Conservation (phyloP, 371 early-diverging fungal genomes). For the Entomophthora muscae region DNA sequence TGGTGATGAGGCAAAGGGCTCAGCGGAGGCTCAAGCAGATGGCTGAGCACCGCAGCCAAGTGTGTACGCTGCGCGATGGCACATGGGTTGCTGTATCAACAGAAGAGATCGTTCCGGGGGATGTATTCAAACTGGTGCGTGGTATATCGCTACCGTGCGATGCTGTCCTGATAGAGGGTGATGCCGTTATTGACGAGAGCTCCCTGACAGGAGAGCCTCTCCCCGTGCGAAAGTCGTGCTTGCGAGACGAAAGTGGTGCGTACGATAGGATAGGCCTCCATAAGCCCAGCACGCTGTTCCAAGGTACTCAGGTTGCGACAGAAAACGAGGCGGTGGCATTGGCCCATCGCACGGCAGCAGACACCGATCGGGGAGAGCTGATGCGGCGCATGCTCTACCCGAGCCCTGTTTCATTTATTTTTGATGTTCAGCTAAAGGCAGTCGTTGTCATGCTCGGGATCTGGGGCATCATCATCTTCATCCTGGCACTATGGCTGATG, state of each 20-base stretch:
- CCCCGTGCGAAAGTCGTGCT: slow-evolving; percentile 39
- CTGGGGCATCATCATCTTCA: slow-evolving; percentile 36
- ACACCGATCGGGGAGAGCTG: slow-evolving; percentile 60
- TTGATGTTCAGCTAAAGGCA: slow-evolving; percentile 47
- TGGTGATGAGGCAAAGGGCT: slow-evolving; percentile 31
- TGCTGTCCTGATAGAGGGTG: slow-evolving; percentile 34
- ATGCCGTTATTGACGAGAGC: slow-evolving; percentile 45
- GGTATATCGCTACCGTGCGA: slow-evolving; percentile 34
- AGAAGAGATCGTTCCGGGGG: slow-evolving; percentile 42
- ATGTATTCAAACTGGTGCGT: slow-evolving; percentile 16
- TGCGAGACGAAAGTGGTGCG: slow-evolving; percentile 18
- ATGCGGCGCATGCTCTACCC: slow-evolving; percentile 64
- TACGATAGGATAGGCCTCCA: slow-evolving; percentile 14
- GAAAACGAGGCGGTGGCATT: slow-evolving; percentile 11
- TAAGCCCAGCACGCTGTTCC: slow-evolving; percentile 20
- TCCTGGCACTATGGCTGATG: slow-evolving; percentile 34
- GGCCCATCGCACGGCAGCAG: slow-evolving; percentile 68
- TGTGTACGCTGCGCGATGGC: slow-evolving; percentile 46
- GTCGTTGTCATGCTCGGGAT: slow-evolving; percentile 36
- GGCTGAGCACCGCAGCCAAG: slow-evolving; percentile 33
- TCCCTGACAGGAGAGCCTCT: slow-evolving; percentile 72
- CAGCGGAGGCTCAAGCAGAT: slow-evolving; percentile 42
- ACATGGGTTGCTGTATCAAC: slow-evolving; percentile 22
- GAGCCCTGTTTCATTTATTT: slow-evolving; percentile 41
- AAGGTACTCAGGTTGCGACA: slow-evolving; percentile 23